Base-by-base conservation (phyloP, 148 eudicot genomes). In the Simmondsia chinensis region DNA sequence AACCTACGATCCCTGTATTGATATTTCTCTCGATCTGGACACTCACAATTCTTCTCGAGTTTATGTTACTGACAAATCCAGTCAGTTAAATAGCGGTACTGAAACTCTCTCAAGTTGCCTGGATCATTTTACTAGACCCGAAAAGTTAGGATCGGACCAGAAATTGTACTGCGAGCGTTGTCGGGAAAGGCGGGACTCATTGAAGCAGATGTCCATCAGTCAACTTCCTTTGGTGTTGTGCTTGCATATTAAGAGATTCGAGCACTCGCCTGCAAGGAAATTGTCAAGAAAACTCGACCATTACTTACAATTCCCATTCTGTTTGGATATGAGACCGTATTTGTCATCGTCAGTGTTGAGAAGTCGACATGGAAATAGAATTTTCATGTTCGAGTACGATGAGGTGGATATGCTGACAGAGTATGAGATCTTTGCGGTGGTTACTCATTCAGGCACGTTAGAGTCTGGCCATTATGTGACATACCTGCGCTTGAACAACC, bases 381-480 rank as follows among this genome's bases (percentile, higher is more conserved):
- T 79, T 17, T 59, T 75, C 54, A 12, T 71, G 20, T 59, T 69
- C 22, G 82, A 75, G 37, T 76, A 76, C 4, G 83, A 75, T 34
- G 82, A 72, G 34, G 22, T 37, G 1, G 76, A 73, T 13, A 20
- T 33, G 29, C 52, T 72, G 9, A 42, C 77, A 2, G 73, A 80
- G n/a, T 80, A 60, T 56, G 88, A 76, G 61, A 51, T 76, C 59
- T 80, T 80, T 49, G 88, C 83, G 4, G 83, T 80, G 56, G 75
- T 80, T 12, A 80, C 88, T 14, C 88, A 76, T 60, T 61, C 88
- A 1, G 88, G 88, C 21, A 76, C 61, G 72, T 62, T 80, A 52
- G 88, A 80, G 57, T 70, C 80, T 31, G 83, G 88, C 9, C 88
- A 80, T 43, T 80, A 80, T 18, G 62, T 73, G 36, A 80, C 88